Evolutionary conservation across 345 rosid species (phyloP).

Genomic region (Moricandia moricandioides): DNA sequence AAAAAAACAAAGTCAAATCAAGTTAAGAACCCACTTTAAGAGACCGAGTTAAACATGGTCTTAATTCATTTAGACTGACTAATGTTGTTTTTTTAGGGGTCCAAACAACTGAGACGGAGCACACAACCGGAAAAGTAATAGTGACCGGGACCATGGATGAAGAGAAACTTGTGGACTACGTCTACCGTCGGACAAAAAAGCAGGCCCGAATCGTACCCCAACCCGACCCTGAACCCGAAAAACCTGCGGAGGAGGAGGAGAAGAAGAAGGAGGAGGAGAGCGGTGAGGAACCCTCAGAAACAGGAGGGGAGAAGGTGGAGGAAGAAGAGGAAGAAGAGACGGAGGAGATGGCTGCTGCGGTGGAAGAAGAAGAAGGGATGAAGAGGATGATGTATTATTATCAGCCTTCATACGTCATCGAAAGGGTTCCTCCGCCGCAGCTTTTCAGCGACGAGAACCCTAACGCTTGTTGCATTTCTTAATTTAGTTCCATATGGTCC

Average conservation of each 20-base stretch:
- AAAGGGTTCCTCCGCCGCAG: constrained; percentile 81
- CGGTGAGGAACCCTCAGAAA: constrained; percentile 37
- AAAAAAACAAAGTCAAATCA: too few species aligned
- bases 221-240: constrained; percentile 56
- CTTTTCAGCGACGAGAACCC: constrained; percentile 98
- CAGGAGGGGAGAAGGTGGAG: constrained; percentile 38
- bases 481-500: constrained; percentile 7
- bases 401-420: constrained; percentile 67
- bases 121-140: constrained; percentile 62
- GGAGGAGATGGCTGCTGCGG: neutral
- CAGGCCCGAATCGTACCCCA: constrained; percentile 78
- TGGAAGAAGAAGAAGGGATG: constrained; percentile 48
- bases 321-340: constrained; percentile 22
- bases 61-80: neutral
- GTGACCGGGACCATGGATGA: constrained; percentile 94
- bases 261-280: constrained; percentile 54
- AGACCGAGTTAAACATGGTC: too few species aligned
- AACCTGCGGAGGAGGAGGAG: constrained; percentile 40
- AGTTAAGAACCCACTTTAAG: too few species aligned
- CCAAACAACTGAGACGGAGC: constrained; percentile 69
- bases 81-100: constrained; percentile 51
- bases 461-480: constrained; percentile 83
- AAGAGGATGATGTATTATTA: constrained; percentile 59
- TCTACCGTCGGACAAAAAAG: constrained; percentile 75
- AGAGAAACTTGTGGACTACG: constrained; percentile 75